Evolutionary conservation across 2,329 filamentous ascomycete genomes (phyloP).

Genomic region (Balansia obtecta): DNA sequence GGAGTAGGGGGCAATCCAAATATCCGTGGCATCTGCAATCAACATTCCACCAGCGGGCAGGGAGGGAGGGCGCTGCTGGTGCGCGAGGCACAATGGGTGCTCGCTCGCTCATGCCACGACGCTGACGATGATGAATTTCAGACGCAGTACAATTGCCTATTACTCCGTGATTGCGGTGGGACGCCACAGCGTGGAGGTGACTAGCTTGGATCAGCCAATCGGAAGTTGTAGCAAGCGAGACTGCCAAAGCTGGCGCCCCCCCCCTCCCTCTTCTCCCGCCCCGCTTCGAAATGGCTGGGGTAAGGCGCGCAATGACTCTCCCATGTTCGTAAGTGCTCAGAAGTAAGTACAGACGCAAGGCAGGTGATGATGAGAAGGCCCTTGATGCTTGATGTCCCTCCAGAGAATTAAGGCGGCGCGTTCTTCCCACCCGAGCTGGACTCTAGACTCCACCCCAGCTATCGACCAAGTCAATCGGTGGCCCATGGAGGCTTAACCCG

Average conservation of each 20-base stretch:
- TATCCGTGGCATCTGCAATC: background rate
- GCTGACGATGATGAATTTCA: background rate
- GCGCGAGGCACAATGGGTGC: background rate
- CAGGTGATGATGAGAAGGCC: background rate
- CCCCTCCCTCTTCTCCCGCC: no score
- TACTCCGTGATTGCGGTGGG: no score
- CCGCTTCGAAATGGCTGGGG: no score
- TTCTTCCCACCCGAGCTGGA: no score
- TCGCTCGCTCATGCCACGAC: background rate
- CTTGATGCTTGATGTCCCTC: no score
- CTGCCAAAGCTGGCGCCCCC: no score
- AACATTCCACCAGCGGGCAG: background rate
- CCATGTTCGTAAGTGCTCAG: background rate
- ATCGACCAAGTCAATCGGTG: no score
- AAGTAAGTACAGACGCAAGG: no score
- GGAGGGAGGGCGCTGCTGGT: background rate
- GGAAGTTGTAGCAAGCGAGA: conserved; percentile 7
- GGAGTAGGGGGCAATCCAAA: background rate
- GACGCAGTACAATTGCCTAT: no score
- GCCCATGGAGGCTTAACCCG: no score
- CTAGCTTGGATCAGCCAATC: conserved; percentile 3
- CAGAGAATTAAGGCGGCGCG: no score
- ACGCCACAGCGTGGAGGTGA: background rate
- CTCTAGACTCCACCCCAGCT: no score
- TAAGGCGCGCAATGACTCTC: background rate